Percentiles rank a stretch among this genome's conserved stretches.
Evolutionary conservation across 768 basidiomycete genomes (phyloP).

Genomic region (Tubosaeta sp.): DNA sequence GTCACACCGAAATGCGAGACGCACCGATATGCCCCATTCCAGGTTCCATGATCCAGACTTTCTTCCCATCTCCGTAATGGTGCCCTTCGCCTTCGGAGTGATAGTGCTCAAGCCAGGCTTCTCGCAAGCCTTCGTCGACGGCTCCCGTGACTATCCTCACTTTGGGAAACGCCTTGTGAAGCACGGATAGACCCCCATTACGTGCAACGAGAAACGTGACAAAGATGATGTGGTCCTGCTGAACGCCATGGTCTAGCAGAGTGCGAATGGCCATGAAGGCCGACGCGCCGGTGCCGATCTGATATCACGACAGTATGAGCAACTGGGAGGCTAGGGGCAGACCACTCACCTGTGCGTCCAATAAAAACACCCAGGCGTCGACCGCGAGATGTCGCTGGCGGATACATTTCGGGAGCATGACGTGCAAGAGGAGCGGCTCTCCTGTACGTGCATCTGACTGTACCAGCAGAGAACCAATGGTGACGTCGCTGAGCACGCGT

Average conservation of each 20-base stretch:
- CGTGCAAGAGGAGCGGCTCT: slow-evolving; percentile 84
- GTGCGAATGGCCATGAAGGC: slow-evolving; percentile 95
- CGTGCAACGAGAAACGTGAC: slow-evolving; percentile 85
- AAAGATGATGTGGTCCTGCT: slow-evolving; percentile 80
- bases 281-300: slow-evolving; percentile 93
- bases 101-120: slow-evolving; percentile 64
- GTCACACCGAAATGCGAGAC: slow-evolving; percentile 10
- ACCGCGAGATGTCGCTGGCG: slow-evolving; percentile 61
- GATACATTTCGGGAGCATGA: slow-evolving; percentile 71
- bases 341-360: slow-evolving; percentile 75
- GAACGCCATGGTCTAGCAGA: slow-evolving; percentile 88
- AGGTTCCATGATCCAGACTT: slow-evolving; percentile 81
- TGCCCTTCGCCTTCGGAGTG: slow-evolving; percentile 41
- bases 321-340: background rate
- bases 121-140: slow-evolving; percentile 72
- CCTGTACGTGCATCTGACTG: slow-evolving; percentile 83
- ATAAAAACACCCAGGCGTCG: slow-evolving; percentile 77
- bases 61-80: slow-evolving; percentile 48
- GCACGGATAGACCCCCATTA: slow-evolving; percentile 71
- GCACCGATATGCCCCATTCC: slow-evolving; percentile 87
- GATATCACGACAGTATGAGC: background rate
- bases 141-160: slow-evolving; percentile 84
- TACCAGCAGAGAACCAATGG: slow-evolving; percentile 85
- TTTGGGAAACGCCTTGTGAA: slow-evolving; percentile 78
- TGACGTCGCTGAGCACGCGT: slow-evolving; percentile 80